Conservation (phyloP, 106 monocot genomes). For the Phalaenopsis aphrodite region DNA sequence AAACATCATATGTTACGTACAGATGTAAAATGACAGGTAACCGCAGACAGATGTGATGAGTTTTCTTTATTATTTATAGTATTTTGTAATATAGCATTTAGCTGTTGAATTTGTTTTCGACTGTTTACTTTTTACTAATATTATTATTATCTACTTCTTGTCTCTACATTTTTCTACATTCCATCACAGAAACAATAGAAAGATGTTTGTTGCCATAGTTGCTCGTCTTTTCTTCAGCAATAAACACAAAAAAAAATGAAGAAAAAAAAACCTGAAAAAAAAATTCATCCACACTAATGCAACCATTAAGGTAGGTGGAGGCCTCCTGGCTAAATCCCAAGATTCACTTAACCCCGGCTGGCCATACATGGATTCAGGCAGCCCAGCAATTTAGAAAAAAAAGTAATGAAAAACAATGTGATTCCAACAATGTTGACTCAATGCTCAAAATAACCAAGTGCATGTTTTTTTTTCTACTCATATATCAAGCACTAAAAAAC, state of each 20-base stretch:
- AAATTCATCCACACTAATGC: not conserved
- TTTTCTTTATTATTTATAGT: not conserved
- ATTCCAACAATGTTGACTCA: not conserved
- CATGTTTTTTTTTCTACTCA: not conserved
- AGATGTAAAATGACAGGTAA: not conserved
- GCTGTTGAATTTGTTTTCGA: not conserved
- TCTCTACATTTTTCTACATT: not conserved
- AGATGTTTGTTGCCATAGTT: not conserved
- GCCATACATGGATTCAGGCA: too few species aligned
- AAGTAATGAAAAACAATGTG: too few species aligned
- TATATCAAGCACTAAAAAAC: not conserved
- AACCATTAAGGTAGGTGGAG: not conserved
- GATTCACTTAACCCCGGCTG: too few species aligned
- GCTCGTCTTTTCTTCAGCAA: not conserved
- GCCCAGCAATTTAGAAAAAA: too few species aligned
- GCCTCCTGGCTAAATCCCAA: not conserved
- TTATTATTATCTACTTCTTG: not conserved
- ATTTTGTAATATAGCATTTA: not conserved
- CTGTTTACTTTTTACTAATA: not conserved
- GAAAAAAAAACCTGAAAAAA: not conserved
- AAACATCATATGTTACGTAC: not conserved
- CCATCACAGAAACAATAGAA: not conserved
- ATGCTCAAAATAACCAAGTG: not conserved
- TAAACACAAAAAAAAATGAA: too few species aligned
- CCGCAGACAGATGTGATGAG: not conserved